Evolutionary conservation across 192 early-diverging fungal species (phyloP).

Genomic region (Phycomyces nitens): DNA sequence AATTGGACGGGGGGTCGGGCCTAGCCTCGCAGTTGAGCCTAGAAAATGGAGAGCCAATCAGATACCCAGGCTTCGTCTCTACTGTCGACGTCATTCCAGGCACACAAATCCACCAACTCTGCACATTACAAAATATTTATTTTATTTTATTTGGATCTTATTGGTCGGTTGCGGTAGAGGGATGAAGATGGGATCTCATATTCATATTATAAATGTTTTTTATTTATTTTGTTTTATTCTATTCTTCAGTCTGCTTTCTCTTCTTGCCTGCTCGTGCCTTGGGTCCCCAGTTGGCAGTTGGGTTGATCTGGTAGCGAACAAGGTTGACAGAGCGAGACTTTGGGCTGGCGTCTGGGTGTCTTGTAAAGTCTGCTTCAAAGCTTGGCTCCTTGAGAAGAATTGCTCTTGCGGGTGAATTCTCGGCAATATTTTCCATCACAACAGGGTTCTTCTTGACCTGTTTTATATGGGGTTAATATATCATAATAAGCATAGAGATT

Average conservation of each 20-base stretch:
- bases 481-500: no score
- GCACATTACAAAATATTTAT: no score
- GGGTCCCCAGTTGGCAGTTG: conserved; percentile 96
- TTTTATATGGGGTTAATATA: no score
- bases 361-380: conserved; percentile 69
- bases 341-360: conserved; percentile 69
- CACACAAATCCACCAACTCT: no score
- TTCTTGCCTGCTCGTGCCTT: conserved; percentile 67
- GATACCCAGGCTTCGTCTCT: background rate
- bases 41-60: background rate
- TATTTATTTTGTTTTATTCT: background rate
- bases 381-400: conserved; percentile 58
- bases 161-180: no score
- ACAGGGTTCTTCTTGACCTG: conserved; percentile 57
- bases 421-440: conserved; percentile 57
- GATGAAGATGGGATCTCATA: no score
- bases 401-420: conserved; percentile 61
- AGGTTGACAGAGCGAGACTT: conserved; percentile 76
- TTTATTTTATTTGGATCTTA: no score
- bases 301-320: conserved; percentile 94
- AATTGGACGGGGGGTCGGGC: background rate
- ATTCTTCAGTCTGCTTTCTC: conserved; percentile 34
- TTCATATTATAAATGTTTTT: no score
- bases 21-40: background rate
- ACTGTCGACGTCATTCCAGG: background rate